Percentiles rank a stretch among this genome's conserved stretches.
These are phyloP conservation scores for Pleurotus ostreatus DNA, from an alignment of 768 basidiomycete species.

Conservation along the genomic window DNA sequence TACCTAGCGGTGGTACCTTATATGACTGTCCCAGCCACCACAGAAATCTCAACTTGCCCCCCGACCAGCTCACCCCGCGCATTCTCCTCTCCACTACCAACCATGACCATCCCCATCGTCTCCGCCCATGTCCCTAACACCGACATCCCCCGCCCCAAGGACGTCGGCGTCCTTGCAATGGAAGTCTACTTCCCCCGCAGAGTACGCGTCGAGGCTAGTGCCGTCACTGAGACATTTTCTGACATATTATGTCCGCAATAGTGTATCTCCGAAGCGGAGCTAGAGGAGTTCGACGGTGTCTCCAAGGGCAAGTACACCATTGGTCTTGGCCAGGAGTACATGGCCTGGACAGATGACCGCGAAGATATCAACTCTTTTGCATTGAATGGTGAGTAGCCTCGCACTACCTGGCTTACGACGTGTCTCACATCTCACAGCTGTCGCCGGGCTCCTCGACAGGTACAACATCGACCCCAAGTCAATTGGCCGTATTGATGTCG, in stretches of 20 bases:
- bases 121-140: slow-evolving; percentile 24
- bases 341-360: slow-evolving; percentile 98
- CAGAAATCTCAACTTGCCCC: not conserved
- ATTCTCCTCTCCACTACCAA: slow-evolving; percentile 12
- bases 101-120: slow-evolving; percentile 38
- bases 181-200: slow-evolving; percentile 94
- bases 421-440: slow-evolving; percentile 47
- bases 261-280: slow-evolving; percentile 94
- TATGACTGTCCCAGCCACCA: slow-evolving; percentile 9
- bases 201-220: slow-evolving; percentile 39
- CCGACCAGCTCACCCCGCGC: slow-evolving; percentile 11
- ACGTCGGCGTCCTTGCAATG: slow-evolving; percentile 91
- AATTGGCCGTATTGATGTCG: slow-evolving; percentile 96
- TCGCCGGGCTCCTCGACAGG: slow-evolving; percentile 84
- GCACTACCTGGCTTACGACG: not conserved
- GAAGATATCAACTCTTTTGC: slow-evolving; percentile 99
- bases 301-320: slow-evolving; percentile 98
- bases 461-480: slow-evolving; percentile 94
- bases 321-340: slow-evolving; percentile 95
- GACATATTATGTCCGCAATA: slow-evolving; percentile 24
- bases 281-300: slow-evolving; percentile 93
- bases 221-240: not conserved
- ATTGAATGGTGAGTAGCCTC: slow-evolving; percentile 62
- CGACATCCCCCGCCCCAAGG: slow-evolving; percentile 67
- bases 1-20: not conserved